These are phyloP conservation scores for Bertia moriformis DNA, from an alignment of 2,329 filamentous ascomycete genomes.

Conservation along the genomic window DNA sequence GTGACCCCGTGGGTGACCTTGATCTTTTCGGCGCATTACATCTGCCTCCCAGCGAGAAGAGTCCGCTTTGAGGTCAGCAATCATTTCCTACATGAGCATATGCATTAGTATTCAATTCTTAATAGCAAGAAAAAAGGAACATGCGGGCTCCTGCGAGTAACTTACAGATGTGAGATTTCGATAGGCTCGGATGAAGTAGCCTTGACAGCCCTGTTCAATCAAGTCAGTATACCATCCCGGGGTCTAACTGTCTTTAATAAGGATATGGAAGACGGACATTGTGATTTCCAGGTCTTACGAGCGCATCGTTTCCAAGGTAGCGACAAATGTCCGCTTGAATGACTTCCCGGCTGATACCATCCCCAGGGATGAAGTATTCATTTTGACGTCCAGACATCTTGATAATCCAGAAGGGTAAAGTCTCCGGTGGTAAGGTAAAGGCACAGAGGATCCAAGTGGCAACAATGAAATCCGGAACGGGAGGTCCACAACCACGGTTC, in stretches of 20 bases:
- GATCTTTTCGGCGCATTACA: constrained; percentile 19
- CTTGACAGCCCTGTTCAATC: constrained; percentile 46
- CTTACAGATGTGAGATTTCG: constrained; percentile 65
- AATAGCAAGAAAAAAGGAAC: too few species aligned
- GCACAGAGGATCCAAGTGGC: not conserved
- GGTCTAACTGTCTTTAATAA: constrained; percentile 3
- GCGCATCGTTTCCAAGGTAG: constrained; percentile 69
- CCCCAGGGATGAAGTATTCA: constrained; percentile 67
- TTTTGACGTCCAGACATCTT: constrained; percentile 37
- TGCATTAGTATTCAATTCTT: too few species aligned
- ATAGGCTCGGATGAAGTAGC: constrained; percentile 68
- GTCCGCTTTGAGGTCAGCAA: constrained; percentile 46
- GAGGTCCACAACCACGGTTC: not conserved
- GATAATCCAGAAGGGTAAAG: not conserved
- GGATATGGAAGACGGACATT: constrained; percentile 37
- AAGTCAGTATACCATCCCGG: constrained; percentile 13
- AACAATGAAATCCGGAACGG: not conserved
- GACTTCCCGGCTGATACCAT: constrained; percentile 71
- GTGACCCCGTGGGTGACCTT: constrained; percentile 23
- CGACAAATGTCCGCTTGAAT: constrained; percentile 75
- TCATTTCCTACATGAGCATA: constrained; percentile 51
- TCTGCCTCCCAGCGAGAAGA: constrained; percentile 42
- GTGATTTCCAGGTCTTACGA: constrained; percentile 61
- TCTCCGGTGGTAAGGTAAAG: not conserved
- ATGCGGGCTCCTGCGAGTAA: constrained; percentile 6